Percentiles rank a stretch among this genome's conserved stretches.
phyloP scores from a whole-genome alignment of 23 red algal species.

The Pyropia yezoensis region DNA sequence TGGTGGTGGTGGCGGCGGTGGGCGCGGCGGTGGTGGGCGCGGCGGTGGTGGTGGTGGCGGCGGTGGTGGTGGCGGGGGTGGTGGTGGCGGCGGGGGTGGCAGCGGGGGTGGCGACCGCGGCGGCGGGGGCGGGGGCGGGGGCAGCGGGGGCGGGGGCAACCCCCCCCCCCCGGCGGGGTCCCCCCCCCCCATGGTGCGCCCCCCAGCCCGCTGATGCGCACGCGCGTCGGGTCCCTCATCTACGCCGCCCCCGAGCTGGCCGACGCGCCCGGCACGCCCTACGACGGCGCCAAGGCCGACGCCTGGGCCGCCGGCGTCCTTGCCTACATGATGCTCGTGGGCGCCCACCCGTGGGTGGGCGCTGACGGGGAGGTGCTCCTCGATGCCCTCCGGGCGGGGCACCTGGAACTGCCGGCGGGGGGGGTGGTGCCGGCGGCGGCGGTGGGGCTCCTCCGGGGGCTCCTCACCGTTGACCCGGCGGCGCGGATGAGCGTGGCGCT shows the following conservation, averaged over 20 bases:
- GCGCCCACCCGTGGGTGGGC: conserved; percentile 53
- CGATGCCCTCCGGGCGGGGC: conserved; percentile 37
- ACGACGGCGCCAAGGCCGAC: conserved; percentile 58
- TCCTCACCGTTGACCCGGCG: conserved; percentile 26
- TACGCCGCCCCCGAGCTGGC: conserved; percentile 3
- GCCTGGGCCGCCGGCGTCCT: conserved; percentile 63
- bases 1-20: too few species aligned
- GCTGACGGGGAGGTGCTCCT: conserved; percentile 47
- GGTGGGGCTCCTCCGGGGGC: conserved; percentile 29
- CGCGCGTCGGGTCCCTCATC: background rate
- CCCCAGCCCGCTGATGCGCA: background rate
- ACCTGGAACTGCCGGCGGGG: conserved; percentile 41
- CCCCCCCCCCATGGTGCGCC: too few species aligned
- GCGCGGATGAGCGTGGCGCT: conserved; percentile 49
- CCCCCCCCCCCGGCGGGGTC: too few species aligned
- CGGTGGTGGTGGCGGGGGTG: background rate
- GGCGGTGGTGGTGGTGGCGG: too few species aligned
- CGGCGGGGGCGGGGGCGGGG: too few species aligned
- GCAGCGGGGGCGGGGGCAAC: too few species aligned
- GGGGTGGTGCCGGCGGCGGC: conserved; percentile 27
- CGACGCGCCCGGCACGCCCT: background rate
- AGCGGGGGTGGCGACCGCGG: background rate
- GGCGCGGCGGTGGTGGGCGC: background rate
- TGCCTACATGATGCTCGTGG: conserved; percentile 49
- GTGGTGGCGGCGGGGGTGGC: background rate